Evolutionary conservation across 139 green algal genomes (phyloP).

Genomic region (Eudorina sp.): DNA sequence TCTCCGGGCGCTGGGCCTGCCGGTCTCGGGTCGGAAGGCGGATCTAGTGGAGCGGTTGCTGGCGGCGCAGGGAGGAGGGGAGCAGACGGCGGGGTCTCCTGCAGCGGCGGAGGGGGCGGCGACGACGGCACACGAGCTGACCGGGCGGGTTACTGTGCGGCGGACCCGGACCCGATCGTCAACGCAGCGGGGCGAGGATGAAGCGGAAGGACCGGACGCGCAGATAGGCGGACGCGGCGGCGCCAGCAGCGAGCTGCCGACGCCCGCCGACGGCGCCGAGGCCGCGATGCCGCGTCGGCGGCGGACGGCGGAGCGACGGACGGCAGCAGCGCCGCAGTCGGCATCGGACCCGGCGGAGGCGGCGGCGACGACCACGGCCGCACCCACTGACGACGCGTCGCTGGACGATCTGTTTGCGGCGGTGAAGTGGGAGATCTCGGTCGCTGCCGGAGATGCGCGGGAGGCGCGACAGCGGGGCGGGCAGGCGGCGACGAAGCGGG

Average conservation of each 20-base stretch:
- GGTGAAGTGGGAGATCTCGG: not conserved
- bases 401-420: slow-evolving; percentile 6
- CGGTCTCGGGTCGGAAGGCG: slow-evolving; percentile 33
- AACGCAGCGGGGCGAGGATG: too few relatives aligned
- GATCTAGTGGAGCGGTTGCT: slow-evolving; percentile 17
- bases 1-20: slow-evolving; percentile 25
- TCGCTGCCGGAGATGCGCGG: not conserved
- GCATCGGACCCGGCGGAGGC: not conserved
- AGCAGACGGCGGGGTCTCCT: too few relatives aligned
- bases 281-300: not conserved
- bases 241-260: not conserved
- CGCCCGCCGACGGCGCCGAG: too few relatives aligned
- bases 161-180: not conserved
- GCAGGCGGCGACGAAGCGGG: not conserved
- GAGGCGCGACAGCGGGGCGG: not conserved
- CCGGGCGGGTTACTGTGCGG: not conserved
- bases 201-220: too few relatives aligned
- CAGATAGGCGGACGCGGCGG: too few relatives aligned
- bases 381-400: not conserved
- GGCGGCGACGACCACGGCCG: not conserved
- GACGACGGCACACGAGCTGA: not conserved
- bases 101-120: not conserved
- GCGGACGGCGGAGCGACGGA: not conserved
- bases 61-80: not conserved
- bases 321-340: not conserved